Conservation (phyloP, 495 filamentous ascomycete genomes). For the Xylaria bambusicola region DNA sequence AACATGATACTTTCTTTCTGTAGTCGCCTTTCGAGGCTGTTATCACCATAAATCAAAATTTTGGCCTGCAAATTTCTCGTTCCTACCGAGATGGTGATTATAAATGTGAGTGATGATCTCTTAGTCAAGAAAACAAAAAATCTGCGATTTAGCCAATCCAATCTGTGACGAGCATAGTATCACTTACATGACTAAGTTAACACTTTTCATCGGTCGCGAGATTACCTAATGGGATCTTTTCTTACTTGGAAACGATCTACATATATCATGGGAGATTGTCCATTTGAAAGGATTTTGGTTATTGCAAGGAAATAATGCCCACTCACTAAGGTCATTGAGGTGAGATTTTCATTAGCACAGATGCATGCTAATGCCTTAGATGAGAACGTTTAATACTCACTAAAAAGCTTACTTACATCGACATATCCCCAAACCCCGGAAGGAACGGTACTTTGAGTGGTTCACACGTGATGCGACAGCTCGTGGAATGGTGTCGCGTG, state of each 20-base stretch:
- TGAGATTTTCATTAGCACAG: not conserved
- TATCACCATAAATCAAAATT: too few species aligned
- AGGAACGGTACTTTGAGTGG: too few species aligned
- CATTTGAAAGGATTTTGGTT: not conserved
- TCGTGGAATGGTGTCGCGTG: not conserved
- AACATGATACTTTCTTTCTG: too few species aligned
- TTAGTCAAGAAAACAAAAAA: too few species aligned
- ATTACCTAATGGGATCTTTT: not conserved
- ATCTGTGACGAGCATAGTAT: too few species aligned
- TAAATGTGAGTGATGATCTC: too few species aligned
- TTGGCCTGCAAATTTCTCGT: not conserved
- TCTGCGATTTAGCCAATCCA: too few species aligned
- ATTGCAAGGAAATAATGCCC: not conserved
- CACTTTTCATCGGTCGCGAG: not conserved
- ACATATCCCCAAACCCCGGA: constrained; percentile 3
- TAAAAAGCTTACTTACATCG: not conserved
- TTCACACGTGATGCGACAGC: too few species aligned
- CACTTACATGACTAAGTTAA: not conserved
- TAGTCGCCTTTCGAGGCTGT: not conserved
- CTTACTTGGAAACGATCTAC: not conserved
- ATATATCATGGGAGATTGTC: not conserved
- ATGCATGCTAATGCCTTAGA: not conserved
- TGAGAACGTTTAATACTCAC: not conserved
- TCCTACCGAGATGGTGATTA: too few species aligned
- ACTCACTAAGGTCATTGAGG: not conserved